Percentiles rank a stretch among this genome's conserved stretches.
phyloP scores from a whole-genome alignment of 2,329 filamentous ascomycete species.

The Xylariaceae sp. region DNA sequence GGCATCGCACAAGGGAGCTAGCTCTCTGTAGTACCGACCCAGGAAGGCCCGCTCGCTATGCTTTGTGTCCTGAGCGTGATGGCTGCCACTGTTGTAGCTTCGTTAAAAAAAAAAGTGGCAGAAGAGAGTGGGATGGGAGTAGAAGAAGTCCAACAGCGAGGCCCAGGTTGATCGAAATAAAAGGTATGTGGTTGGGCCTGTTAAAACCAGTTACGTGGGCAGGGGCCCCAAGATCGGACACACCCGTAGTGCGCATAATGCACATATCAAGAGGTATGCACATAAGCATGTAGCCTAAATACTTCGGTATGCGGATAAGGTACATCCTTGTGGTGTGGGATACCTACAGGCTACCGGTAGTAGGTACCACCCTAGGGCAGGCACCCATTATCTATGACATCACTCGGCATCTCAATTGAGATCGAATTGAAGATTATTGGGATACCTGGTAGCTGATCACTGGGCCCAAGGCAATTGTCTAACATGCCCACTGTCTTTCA shows the following conservation, averaged over 20 bases:
- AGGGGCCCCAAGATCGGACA: constrained; percentile 1
- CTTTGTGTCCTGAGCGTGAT: constrained; percentile 3
- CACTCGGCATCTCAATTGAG: constrained; percentile 14
- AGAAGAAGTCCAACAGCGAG: not conserved
- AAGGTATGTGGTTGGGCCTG: constrained; percentile 9
- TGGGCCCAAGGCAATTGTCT: too few relatives aligned
- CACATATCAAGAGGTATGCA: not conserved
- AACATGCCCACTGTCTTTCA: too few relatives aligned
- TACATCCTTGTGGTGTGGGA: too few relatives aligned
- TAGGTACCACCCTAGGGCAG: constrained; percentile 17
- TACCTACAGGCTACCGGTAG: too few relatives aligned
- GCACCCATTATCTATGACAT: too few relatives aligned
- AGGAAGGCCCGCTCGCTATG: not conserved
- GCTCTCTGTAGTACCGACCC: not conserved
- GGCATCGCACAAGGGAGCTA: constrained; percentile 9
- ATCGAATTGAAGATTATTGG: too few relatives aligned
- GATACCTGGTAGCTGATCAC: too few relatives aligned
- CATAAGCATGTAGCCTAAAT: not conserved
- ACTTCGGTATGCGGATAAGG: too few relatives aligned
- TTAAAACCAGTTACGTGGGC: constrained; percentile 14
- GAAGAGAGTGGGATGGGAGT: not conserved
- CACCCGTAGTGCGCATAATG: not conserved
- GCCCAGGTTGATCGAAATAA: not conserved
- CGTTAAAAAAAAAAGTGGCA: not conserved
- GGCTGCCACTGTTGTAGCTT: not conserved